A percentile compares a stretch with the other conserved stretches of the same genome.
These are phyloP conservation scores for Colletotrichum tamarilloi DNA, from an alignment of 2,329 filamentous ascomycete species.

Conservation along the genomic window DNA sequence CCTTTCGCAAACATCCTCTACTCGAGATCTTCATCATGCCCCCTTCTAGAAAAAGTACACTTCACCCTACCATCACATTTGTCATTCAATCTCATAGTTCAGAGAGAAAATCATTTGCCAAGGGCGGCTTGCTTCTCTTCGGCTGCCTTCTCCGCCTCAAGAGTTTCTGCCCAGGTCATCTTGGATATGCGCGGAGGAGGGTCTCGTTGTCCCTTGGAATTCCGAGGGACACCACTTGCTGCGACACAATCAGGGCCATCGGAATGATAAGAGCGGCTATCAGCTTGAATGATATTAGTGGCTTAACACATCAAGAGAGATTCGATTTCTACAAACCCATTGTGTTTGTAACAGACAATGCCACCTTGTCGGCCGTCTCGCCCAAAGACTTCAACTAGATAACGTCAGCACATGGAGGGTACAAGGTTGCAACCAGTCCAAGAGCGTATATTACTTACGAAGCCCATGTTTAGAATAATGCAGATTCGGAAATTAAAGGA, in stretches of 20 bases:
- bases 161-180: conserved; percentile 13
- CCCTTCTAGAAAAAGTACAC: too few relatives aligned
- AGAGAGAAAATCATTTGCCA: background rate
- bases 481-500: too few relatives aligned
- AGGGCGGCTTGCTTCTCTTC: background rate
- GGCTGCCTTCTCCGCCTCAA: background rate
- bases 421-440: too few relatives aligned
- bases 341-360: background rate
- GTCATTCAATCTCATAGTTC: background rate
- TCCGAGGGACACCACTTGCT: background rate
- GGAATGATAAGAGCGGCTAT: background rate
- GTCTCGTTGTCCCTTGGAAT: conserved; percentile 6
- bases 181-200: conserved; percentile 19
- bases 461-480: background rate
- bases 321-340: background rate
- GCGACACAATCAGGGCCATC: background rate
- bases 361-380: background rate
- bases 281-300: background rate
- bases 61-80: too few relatives aligned
- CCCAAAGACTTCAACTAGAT: background rate
- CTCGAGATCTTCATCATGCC: too few relatives aligned
- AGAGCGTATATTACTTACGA: background rate
- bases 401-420: background rate
- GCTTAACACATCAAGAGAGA: rapidly evolving
- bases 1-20: too few relatives aligned